A percentile compares a stretch with the other conserved stretches of the same genome.
Conservation (phyloP, 2,329 filamentous ascomycete species). For the Penicillium brevicompactum region DNA sequence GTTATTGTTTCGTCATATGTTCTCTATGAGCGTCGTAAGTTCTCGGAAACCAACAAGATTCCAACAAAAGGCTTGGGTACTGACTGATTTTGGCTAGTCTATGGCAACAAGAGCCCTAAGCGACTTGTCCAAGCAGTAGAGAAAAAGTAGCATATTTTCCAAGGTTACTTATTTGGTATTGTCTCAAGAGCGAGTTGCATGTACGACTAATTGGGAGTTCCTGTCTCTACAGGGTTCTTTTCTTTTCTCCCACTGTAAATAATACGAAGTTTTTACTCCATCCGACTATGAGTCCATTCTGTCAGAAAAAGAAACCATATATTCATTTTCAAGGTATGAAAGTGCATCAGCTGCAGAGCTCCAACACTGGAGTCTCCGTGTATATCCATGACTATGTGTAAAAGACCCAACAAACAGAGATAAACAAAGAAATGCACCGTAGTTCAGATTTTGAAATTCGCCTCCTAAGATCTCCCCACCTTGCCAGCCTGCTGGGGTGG, state of each 20-base stretch:
- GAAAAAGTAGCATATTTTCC: neutral
- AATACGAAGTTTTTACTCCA: neutral
- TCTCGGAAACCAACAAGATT: too few relatives aligned
- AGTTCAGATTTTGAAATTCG: slow-evolving; percentile 1
- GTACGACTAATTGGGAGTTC: neutral
- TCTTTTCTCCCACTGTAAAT: slow-evolving; percentile 1
- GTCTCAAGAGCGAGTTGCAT: neutral
- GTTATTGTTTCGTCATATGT: slow-evolving; percentile 36
- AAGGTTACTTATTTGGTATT: neutral
- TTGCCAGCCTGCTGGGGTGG: slow-evolving; percentile 22
- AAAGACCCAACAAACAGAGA: slow-evolving; percentile 1
- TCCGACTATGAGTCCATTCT: too few relatives aligned
- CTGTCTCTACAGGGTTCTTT: neutral
- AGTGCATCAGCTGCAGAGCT: neutral
- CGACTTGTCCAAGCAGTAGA: slow-evolving; percentile 1
- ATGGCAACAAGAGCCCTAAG: slow-evolving; percentile 27
- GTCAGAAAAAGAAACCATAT: neutral
- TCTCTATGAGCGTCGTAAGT: slow-evolving; percentile 37
- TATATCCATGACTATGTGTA: slow-evolving; percentile 4
- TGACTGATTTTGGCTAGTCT: slow-evolving; percentile 21
- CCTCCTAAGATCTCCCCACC: slow-evolving; percentile 2
- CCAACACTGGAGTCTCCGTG: slow-evolving; percentile 2
- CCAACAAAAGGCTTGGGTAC: neutral
- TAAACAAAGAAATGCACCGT: slow-evolving; percentile 6
- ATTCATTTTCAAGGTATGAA: neutral